These are phyloP conservation scores for Apiospora rasikravindrae DNA, from an alignment of 2,329 filamentous ascomycete genomes.

Conservation along the genomic window DNA sequence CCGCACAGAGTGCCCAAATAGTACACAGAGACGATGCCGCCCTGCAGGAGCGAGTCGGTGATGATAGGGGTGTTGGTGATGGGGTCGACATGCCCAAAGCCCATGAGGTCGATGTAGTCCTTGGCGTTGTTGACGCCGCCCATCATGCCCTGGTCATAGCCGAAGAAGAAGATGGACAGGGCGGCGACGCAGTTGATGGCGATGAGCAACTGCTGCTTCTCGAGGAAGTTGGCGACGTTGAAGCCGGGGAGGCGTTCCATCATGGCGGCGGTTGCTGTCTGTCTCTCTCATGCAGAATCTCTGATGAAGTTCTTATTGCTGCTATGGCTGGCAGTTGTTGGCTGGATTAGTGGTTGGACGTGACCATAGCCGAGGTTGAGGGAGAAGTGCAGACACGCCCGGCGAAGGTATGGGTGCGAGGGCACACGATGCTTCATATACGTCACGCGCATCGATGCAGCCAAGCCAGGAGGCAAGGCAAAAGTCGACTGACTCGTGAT, in stretches of 20 bases:
- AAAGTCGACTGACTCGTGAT: conserved; percentile 8
- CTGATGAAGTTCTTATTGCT: neutral
- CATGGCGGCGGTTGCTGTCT: conserved; percentile 7
- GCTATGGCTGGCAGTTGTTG: neutral
- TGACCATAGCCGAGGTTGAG: neutral
- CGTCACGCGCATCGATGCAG: conserved; percentile 4
- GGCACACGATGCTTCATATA: conserved; percentile 15
- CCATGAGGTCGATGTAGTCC: conserved; percentile 69
- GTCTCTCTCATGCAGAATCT: neutral
- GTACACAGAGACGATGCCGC: conserved; percentile 62
- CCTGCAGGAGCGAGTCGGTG: conserved; percentile 64
- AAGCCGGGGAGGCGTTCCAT: conserved; percentile 40
- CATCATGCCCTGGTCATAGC: conserved; percentile 61
- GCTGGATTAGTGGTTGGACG: neutral
- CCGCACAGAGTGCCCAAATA: conserved; percentile 68
- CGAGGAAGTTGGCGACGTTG: conserved; percentile 39
- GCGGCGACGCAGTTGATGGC: conserved; percentile 66
- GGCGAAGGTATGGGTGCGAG: neutral
- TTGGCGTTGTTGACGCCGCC: conserved; percentile 68
- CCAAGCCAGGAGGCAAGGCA: neutral
- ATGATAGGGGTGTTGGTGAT: conserved; percentile 56
- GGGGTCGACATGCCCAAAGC: conserved; percentile 63
- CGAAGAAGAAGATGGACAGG: conserved; percentile 73
- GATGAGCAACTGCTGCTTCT: conserved; percentile 38
- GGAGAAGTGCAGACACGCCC: neutral